Conservation (phyloP, 148 eudicot genomes). For the Rhododendron mucronatum region DNA sequence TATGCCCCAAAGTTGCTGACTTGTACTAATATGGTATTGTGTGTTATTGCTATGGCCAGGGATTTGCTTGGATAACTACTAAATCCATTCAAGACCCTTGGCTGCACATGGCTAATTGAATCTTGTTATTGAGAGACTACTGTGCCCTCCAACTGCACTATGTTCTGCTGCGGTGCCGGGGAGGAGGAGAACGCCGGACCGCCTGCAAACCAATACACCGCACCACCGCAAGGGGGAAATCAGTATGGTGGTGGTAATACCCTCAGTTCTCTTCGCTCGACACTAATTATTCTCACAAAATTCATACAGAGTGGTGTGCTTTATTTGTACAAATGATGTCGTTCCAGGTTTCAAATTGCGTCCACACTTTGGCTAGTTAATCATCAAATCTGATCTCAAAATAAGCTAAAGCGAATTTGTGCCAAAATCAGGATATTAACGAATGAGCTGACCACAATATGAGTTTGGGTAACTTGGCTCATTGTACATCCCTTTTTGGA, state of each 20-base stretch:
- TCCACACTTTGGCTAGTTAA: background rate
- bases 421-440: no score
- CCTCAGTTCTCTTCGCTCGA: background rate
- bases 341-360: background rate
- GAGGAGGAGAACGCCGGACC: conserved; percentile 52
- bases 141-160: conserved; percentile 35
- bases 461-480: no score
- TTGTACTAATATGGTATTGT: background rate
- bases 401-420: no score
- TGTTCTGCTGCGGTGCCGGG: conserved; percentile 69
- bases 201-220: conserved; percentile 43
- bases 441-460: no score
- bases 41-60: background rate
- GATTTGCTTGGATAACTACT: conserved; percentile 1
- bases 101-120: background rate
- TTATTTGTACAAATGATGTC: background rate
- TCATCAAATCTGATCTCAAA: background rate
- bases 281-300: background rate
- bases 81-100: background rate
- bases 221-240: conserved; percentile 55
- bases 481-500: no score
- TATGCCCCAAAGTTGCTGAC: background rate
- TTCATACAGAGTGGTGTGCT: background rate
- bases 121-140: conserved; percentile 4
- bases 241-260: conserved; percentile 39